Conservation (phyloP, 2,329 filamentous ascomycete genomes). For the Penicillium sp. region DNA sequence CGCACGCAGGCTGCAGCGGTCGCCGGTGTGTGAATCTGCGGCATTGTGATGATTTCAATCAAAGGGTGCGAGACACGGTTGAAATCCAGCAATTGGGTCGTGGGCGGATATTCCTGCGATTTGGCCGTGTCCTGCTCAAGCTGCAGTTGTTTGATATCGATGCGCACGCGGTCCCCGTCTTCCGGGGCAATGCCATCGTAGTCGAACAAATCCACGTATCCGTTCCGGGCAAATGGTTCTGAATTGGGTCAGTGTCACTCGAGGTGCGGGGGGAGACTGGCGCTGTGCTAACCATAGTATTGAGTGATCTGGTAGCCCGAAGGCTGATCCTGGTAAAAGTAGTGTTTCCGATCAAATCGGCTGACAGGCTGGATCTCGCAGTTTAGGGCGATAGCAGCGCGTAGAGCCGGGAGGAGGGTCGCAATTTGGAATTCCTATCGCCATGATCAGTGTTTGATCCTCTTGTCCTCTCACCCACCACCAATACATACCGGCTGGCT, state of each 20-base stretch:
- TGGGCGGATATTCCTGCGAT: slow-evolving; percentile 75
- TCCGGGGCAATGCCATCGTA: slow-evolving; percentile 78
- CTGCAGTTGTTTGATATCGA: slow-evolving; percentile 92
- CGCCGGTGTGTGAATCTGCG: slow-evolving; percentile 81
- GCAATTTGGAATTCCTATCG: slow-evolving; percentile 70
- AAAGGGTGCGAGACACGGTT: slow-evolving; percentile 89
- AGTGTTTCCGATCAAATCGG: slow-evolving; percentile 94
- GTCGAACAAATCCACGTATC: slow-evolving; percentile 67
- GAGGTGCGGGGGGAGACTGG: neutral
- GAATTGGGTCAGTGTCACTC: slow-evolving; percentile 9
- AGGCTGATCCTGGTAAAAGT: slow-evolving; percentile 98
- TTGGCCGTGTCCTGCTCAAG: slow-evolving; percentile 98
- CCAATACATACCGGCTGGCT: slow-evolving; percentile 71
- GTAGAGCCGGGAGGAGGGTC: slow-evolving; percentile 82
- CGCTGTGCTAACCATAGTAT: slow-evolving; percentile 64
- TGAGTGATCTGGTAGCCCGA: slow-evolving; percentile 97
- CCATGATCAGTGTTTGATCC: neutral
- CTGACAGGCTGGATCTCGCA: slow-evolving; percentile 77
- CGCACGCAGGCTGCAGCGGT: slow-evolving; percentile 86
- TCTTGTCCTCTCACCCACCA: neutral
- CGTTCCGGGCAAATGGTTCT: slow-evolving; percentile 68
- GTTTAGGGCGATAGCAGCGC: slow-evolving; percentile 80
- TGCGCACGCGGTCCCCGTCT: slow-evolving; percentile 67
- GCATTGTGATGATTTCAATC: slow-evolving; percentile 92
- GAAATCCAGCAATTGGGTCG: slow-evolving; percentile 81